Base-by-base conservation (phyloP, 495 filamentous ascomycete genomes). In the Penicillium silybi region DNA sequence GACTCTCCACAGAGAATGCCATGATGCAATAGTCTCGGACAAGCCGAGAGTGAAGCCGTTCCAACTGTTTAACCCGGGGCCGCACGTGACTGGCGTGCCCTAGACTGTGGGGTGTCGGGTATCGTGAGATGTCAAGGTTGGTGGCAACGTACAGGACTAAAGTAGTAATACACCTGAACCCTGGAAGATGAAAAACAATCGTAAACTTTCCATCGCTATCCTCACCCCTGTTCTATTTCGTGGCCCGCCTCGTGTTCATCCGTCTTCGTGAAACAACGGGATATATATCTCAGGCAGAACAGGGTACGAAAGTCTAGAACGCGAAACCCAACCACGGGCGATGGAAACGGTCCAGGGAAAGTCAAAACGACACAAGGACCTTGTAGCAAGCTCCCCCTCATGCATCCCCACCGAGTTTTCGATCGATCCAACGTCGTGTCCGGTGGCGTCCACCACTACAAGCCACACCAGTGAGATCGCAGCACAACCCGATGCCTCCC, bases 381-480 rank as follows among this genome's bases (percentile, higher is more conserved):
- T 32, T 8, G 8, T 3, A 32, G 29, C 8, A 32, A 32, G 29
- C 29, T 6, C 22, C 22, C 22, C 22, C 29, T 32, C 29, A 32
- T 32, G 8, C 29, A 15, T 29, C 29, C 29, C 29, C 29, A 32
- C 29, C 11, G 8, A 10, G 29, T 32, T 39, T n/a, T 39, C 51
- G 51, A 54, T 48, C 41, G 34, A 46, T 58, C 55, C 44, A 59
- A 41, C 54, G 52, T 45, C 27, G 57, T 50, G 22, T 27, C 41
- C 9, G 34, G 53, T 59, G 56, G 58, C 56, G 48, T 37, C 35
- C 58, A 37, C 22, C 50, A 40, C 32, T 53, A 50, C 46, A 47
- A 40, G 56, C 62, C 62, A 65, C 56, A 52, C 59, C 62, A 62
- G 53, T 65, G 37, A 65, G 34, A 65, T 55, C 41, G 35, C 48